Conservation (phyloP, 2,329 filamentous ascomycete species). For the Chrysoporthe puriensis region DNA sequence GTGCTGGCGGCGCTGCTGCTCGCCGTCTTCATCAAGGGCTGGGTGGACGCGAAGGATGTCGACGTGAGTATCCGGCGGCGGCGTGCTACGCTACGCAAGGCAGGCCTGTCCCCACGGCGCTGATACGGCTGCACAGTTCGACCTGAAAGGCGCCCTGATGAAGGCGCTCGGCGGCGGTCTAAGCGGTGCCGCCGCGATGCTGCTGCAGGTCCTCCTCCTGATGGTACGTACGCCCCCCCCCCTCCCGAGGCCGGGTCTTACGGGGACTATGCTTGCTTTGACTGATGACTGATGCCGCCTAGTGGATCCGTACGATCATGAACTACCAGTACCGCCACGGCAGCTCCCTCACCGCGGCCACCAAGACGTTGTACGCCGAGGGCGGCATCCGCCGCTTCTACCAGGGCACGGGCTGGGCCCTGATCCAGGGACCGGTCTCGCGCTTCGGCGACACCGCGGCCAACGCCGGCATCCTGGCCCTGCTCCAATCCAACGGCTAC, state of each 20-base stretch:
- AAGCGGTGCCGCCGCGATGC: conserved; percentile 53
- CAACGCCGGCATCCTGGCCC: conserved; percentile 52
- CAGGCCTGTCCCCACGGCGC: background rate
- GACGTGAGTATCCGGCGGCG: conserved; percentile 38
- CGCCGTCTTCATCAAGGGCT: conserved; percentile 48
- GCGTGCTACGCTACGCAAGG: background rate
- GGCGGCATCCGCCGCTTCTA: conserved; percentile 50
- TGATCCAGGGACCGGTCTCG: conserved; percentile 50
- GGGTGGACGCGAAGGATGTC: conserved; percentile 48
- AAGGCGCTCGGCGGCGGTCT: conserved; percentile 50
- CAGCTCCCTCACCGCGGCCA: conserved; percentile 44
- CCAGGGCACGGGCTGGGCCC: conserved; percentile 48
- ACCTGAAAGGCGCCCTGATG: conserved; percentile 48
- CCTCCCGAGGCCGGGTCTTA: background rate
- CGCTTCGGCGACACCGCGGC: conserved; percentile 54
- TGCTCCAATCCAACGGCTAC: conserved; percentile 51
- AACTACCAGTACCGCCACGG: conserved; percentile 56
- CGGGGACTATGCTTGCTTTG: background rate
- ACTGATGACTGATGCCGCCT: background rate
- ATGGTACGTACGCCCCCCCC: conserved; percentile 42
- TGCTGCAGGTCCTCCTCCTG: conserved; percentile 50
- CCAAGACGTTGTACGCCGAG: conserved; percentile 45
- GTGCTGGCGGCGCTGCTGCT: conserved; percentile 39
- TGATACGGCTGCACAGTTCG: conserved; percentile 41
- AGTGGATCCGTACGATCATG: conserved; percentile 55